Evolutionary conservation across 2,329 filamentous ascomycete genomes (phyloP).

Genomic region (Penicillium sp.): DNA sequence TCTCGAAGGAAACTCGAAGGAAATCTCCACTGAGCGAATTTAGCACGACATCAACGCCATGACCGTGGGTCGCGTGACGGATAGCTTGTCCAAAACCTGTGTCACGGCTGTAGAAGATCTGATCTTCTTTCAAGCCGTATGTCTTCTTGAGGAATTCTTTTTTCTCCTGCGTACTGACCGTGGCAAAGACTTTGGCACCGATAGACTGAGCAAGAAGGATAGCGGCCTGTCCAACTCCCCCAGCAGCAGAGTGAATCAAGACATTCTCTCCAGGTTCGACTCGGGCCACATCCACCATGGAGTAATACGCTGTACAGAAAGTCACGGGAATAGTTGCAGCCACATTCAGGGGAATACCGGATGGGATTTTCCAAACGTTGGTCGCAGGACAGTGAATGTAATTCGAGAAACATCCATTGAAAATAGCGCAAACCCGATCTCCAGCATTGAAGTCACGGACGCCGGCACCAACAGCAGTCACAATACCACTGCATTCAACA

Average conservation of each 20-base stretch:
- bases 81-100: constrained; percentile 31
- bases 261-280: constrained; percentile 28
- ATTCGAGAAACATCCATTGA: constrained; percentile 34
- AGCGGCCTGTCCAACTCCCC: constrained; percentile 32
- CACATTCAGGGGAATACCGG: constrained; percentile 29
- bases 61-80: constrained; percentile 29
- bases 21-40: constrained; percentile 37
- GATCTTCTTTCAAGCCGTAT: constrained; percentile 18
- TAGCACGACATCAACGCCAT: constrained; percentile 36
- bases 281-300: constrained; percentile 31
- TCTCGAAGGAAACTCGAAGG: constrained; percentile 33
- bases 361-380: constrained; percentile 38
- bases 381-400: constrained; percentile 37
- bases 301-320: constrained; percentile 34
- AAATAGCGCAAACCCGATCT: constrained; percentile 48
- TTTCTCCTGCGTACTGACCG: constrained; percentile 29
- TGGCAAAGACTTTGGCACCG: constrained; percentile 32
- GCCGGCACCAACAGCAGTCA: constrained; percentile 35
- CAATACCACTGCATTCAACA: constrained; percentile 47
- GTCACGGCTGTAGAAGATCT: constrained; percentile 29
- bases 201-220: constrained; percentile 30
- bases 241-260: constrained; percentile 33
- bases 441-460: constrained; percentile 40
- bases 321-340: constrained; percentile 35
- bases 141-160: constrained; percentile 28